phyloP scores from a whole-genome alignment of 192 early-diverging fungal species.

The Gonapodya prolifera region DNA sequence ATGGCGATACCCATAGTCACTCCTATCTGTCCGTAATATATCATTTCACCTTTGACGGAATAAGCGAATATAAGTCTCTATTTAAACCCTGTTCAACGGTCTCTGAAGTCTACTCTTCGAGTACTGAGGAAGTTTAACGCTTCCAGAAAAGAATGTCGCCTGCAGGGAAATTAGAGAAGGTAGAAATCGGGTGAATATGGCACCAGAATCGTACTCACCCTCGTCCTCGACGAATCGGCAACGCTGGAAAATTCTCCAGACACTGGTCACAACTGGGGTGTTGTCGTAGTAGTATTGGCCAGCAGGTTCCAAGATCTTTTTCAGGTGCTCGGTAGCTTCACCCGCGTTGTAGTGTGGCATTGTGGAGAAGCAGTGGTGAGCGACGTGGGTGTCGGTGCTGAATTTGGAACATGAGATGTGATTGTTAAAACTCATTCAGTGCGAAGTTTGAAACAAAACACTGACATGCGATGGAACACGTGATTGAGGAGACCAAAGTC shows the following conservation, averaged over 20 bases:
- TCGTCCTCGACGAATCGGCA: conserved; percentile 93
- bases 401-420: conserved; percentile 37
- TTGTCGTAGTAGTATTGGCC: conserved; percentile 66
- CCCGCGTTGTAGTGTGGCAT: conserved; percentile 94
- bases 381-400: conserved; percentile 85
- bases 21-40: background rate
- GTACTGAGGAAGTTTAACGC: no score
- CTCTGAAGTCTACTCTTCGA: no score
- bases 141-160: background rate
- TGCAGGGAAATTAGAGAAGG: background rate
- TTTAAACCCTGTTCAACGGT: no score
- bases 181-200: background rate
- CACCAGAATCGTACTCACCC: conserved; percentile 23
- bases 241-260: conserved; percentile 50
- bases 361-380: conserved; percentile 90
- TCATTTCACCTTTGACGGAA: no score
- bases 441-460: background rate
- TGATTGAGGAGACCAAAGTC: conserved; percentile 78
- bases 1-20: background rate
- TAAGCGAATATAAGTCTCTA: no score
- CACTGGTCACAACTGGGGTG: conserved; percentile 48
- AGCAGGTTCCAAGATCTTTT: conserved; percentile 54
- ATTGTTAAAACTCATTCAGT: conserved; percentile 10
- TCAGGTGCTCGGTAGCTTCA: conserved; percentile 73
- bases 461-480: conserved; percentile 47